Evolutionary conservation across 108 stramenopile genomes (phyloP), one percentile per base, ranked within the genome.

Genomic region (Fistulifera pelliculosa): DNA sequence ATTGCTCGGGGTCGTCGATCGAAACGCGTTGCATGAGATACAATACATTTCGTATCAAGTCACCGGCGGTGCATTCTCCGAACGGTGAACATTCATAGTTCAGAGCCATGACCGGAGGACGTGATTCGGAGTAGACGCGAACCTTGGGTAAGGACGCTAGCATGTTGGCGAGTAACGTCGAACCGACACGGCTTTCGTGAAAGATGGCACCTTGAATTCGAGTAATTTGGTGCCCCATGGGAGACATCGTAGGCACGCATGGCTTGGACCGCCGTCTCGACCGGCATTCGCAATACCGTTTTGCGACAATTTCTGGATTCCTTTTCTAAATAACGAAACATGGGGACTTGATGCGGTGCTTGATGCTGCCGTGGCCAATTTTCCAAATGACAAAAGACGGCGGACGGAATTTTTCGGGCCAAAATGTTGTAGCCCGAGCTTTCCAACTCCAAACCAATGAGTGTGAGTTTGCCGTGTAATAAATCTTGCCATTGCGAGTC

Each of bases 111-210:
- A 87, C 59, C 0, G 91, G 83, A 4, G 95, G 86, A 16, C 74
- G 25, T 2, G 83, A 79, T 73, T 98, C 97, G 41, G 78, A 78
- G 59, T 87, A 93, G 2, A 89, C 88, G 14, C 85, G 69, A 6
- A 45, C 52, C 0, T 92, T 86, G 50, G 86, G 75, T 58, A 83
- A 60, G 5, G 87, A 80, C 41, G 71, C 68, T 56, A 95, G 71
- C 35, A 88, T 70, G 68, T 98, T 98, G 15, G 97, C 94, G 2
- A 95, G 91, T 13, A 96, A 60, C 0, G 97, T 96, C 1, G 74
- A 77, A 6, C 97, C 97, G 58, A 87, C 88, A 38, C 97, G 82
- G 24, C 75, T 79, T 75, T 96, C 95, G 60, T 98, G 97, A 72
- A 96, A 96, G 25, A 94, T 82, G 25, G 91, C 90, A 8, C 88